Percentiles rank a stretch among this genome's conserved stretches.
Evolutionary conservation across 2,329 filamentous ascomycete genomes (phyloP).

Genomic region (Endocalyx cinctus): DNA sequence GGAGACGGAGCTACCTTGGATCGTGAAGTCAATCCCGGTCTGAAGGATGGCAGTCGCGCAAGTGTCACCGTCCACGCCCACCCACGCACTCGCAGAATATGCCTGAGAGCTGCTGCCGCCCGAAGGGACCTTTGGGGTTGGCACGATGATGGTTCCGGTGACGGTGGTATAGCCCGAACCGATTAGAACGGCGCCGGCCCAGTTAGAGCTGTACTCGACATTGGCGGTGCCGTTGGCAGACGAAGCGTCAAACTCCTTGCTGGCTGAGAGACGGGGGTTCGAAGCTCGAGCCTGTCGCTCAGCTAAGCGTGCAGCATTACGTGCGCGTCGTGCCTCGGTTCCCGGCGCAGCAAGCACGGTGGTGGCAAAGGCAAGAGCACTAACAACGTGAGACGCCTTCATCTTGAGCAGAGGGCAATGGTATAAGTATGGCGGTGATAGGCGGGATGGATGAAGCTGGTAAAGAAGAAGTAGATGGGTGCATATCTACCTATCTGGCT

Average conservation of each 20-base stretch:
- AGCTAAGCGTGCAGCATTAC: not conserved
- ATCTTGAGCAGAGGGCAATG: too few relatives aligned
- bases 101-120: conserved; percentile 28
- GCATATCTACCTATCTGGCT: too few relatives aligned
- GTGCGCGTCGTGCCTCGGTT: not conserved
- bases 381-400: too few relatives aligned
- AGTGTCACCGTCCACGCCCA: conserved; percentile 58
- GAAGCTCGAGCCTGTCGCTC: not conserved
- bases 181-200: conserved; percentile 2
- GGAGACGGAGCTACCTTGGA: conserved; percentile 33
- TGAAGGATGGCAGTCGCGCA: conserved; percentile 35
- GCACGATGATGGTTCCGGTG: conserved; percentile 49
- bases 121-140: conserved; percentile 38
- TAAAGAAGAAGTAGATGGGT: too few relatives aligned
- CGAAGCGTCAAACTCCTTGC: not conserved
- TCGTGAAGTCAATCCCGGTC: conserved; percentile 52
- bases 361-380: not conserved
- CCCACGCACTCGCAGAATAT: conserved; percentile 51
- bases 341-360: not conserved
- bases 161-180: conserved; percentile 43
- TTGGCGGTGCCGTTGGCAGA: not conserved
- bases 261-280: not conserved
- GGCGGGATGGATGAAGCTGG: too few relatives aligned
- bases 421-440: too few relatives aligned
- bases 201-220: conserved; percentile 2